These are phyloP conservation scores for Leishmania martiniquensis DNA, from an alignment of 208 protist species.

Conservation along the genomic window DNA sequence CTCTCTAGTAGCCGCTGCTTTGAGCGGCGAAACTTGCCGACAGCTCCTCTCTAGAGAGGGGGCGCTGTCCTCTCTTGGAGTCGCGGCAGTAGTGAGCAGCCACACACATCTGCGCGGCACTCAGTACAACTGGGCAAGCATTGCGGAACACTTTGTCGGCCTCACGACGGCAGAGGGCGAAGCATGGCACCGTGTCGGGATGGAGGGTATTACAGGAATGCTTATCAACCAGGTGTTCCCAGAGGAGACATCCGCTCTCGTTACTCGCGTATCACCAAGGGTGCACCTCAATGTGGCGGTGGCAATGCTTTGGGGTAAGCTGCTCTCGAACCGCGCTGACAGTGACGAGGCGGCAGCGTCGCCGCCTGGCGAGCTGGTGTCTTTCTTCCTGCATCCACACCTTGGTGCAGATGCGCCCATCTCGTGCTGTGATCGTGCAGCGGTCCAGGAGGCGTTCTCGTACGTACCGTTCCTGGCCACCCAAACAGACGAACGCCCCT, in stretches of 20 bases:
- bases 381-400: constrained; percentile 10
- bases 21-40: constrained; percentile 12
- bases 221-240: constrained; percentile 7
- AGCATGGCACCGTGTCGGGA: constrained; percentile 25
- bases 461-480: constrained; percentile 32
- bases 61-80: constrained; percentile 17
- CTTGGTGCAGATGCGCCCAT: neutral
- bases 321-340: constrained; percentile 9
- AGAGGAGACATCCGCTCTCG: neutral
- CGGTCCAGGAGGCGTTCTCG: constrained; percentile 28
- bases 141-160: constrained; percentile 5
- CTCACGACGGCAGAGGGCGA: constrained; percentile 3
- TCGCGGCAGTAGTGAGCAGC: constrained; percentile 27
- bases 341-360: neutral
- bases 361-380: constrained; percentile 17
- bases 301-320: constrained; percentile 31
- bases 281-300: constrained; percentile 14
- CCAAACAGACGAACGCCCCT: constrained; percentile 11
- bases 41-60: neutral
- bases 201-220: constrained; percentile 35
- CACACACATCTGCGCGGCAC: neutral
- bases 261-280: neutral
- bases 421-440: neutral
- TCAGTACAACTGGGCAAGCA: neutral
- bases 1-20: constrained; percentile 17